phyloP scores from a whole-genome alignment of 345 rosid genomes.

The Euphorbia tirucalli region DNA sequence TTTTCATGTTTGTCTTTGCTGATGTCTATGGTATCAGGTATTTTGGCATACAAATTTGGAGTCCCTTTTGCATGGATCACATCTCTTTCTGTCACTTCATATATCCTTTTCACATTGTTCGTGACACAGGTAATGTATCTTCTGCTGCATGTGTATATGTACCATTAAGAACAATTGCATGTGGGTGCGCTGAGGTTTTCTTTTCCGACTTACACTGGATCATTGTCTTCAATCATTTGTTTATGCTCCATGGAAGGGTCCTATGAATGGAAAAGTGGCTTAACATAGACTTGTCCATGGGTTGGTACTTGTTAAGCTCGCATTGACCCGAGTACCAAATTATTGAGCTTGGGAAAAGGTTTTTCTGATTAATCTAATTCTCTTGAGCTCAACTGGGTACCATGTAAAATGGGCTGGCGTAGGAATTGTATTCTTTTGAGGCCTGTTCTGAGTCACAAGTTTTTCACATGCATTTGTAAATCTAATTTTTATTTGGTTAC shows the following conservation, averaged over 20 bases:
- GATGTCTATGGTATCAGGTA: conserved; percentile 97
- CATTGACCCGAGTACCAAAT: background rate
- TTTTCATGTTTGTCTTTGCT: conserved; percentile 49
- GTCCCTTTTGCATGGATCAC: conserved; percentile 97
- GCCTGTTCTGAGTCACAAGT: background rate
- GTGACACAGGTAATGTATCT: conserved; percentile 78
- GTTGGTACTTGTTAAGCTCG: background rate
- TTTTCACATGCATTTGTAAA: no score
- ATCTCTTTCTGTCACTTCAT: conserved; percentile 82
- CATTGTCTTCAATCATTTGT: background rate
- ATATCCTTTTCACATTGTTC: conserved; percentile 70
- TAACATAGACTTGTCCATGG: background rate
- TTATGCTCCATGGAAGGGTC: background rate
- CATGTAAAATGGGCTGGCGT: background rate
- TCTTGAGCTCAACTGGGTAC: background rate
- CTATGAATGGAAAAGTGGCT: background rate
- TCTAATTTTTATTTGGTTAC: no score
- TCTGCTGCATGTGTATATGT: conserved; percentile 2
- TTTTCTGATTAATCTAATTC: background rate
- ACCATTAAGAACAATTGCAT: conserved; percentile 5
- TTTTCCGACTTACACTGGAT: background rate
- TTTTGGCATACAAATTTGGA: conserved; percentile 93
- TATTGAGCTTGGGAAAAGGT: background rate
- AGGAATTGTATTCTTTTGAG: background rate
- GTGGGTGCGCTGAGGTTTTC: background rate